Evolutionary conservation across 129 eudicot genomes (phyloP).

Genomic region (Centrapalus pauciflorus): DNA sequence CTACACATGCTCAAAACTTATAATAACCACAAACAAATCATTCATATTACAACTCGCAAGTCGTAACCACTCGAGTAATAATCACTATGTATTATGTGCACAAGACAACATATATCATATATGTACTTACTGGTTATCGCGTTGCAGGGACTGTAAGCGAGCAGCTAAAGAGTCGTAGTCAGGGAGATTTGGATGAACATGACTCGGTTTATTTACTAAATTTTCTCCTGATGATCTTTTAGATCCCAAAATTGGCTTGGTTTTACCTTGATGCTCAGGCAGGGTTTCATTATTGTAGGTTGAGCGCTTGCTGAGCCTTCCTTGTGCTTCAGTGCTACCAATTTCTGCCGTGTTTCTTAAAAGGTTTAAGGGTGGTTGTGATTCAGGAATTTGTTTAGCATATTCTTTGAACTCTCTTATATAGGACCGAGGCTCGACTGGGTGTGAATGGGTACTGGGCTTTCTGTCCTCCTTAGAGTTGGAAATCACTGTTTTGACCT

Average conservation of each 20-base stretch:
- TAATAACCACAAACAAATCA: too few relatives aligned
- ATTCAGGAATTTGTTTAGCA: conserved; percentile 8
- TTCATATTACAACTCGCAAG: too few relatives aligned
- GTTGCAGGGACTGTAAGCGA: conserved; percentile 49
- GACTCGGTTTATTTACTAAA: conserved; percentile 44
- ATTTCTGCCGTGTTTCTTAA: conserved; percentile 14
- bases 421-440: conserved; percentile 18
- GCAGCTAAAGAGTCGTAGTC: conserved; percentile 67
- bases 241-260: conserved; percentile 5
- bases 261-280: conserved; percentile 7
- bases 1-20: too few relatives aligned
- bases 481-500: neutral
- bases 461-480: neutral
- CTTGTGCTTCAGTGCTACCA: conserved; percentile 3
- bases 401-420: conserved; percentile 3
- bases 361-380: conserved; percentile 10
- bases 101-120: conserved; percentile 21
- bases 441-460: conserved; percentile 16
- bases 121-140: conserved; percentile 29
- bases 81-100: conserved; percentile 13
- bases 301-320: neutral
- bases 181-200: conserved; percentile 96
- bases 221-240: neutral
- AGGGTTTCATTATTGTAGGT: conserved; percentile 1
- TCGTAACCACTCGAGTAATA: too few relatives aligned